Conservation (phyloP, 805 yeast genomes). For the Cyberlindnera meyerae region DNA sequence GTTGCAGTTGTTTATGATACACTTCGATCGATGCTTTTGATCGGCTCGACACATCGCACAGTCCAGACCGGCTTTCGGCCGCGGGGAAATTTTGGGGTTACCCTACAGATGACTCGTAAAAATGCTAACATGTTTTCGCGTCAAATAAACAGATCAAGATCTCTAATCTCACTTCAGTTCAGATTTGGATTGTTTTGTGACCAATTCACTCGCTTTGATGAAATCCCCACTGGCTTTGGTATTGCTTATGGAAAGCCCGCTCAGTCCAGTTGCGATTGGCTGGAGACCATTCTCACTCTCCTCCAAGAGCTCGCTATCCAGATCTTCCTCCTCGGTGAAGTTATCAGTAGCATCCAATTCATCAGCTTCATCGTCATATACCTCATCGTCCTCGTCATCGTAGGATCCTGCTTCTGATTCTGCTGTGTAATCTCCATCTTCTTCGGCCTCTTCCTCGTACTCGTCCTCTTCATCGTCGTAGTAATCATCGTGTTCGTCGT, state of each 20-base stretch:
- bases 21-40: too few relatives aligned
- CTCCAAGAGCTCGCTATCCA: conserved; percentile 27
- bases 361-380: conserved; percentile 18
- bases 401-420: conserved; percentile 4
- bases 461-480: conserved; percentile 22
- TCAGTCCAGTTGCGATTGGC: too few relatives aligned
- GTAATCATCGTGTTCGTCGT: too few relatives aligned
- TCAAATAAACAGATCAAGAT: too few relatives aligned
- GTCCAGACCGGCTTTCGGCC: too few relatives aligned
- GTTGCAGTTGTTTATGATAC: too few relatives aligned
- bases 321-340: conserved; percentile 20
- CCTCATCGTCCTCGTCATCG: conserved; percentile 14
- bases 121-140: too few relatives aligned
- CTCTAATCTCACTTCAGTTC: too few relatives aligned
- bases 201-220: background rate
- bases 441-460: conserved; percentile 21
- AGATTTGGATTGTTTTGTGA: background rate
- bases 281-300: conserved; percentile 12
- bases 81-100: too few relatives aligned
- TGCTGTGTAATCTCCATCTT: conserved; percentile 25
- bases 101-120: too few relatives aligned
- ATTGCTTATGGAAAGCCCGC: conserved; percentile 4
- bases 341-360: conserved; percentile 9
- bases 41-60: too few relatives aligned
- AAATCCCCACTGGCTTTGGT: conserved; percentile 1